phyloP scores from a whole-genome alignment of 768 basidiomycete species.

The Cystofilobasidium bisporidii region DNA sequence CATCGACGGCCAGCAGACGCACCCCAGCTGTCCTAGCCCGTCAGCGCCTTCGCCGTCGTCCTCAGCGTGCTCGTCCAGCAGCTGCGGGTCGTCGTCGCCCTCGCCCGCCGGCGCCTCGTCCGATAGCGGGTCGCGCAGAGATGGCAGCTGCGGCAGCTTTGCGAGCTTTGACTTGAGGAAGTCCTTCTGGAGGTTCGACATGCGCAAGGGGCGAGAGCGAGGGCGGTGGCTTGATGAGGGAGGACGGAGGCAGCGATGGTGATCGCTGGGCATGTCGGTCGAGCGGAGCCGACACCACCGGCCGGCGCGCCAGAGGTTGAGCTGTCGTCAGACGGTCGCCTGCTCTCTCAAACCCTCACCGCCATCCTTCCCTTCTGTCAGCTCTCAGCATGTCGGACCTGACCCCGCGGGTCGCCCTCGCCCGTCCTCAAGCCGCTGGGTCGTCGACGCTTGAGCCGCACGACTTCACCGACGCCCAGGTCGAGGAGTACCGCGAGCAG shows the following conservation, averaged over 20 bases:
- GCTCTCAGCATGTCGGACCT: conserved; percentile 9
- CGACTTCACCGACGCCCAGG: conserved; percentile 82
- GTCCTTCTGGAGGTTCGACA: conserved; percentile 21
- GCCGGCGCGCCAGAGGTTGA: too few species aligned
- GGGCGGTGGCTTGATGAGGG: too few species aligned
- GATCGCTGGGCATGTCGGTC: not conserved
- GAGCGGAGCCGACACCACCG: not conserved
- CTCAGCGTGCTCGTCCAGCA: conserved; percentile 6
- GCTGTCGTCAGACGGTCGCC: too few species aligned
- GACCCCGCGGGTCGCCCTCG: not conserved
- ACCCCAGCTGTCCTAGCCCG: conserved; percentile 4
- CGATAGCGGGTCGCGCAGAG: not conserved
- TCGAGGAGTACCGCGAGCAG: conserved; percentile 89
- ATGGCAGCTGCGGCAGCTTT: conserved; percentile 3
- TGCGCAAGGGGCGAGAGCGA: not conserved
- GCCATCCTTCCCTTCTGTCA: not conserved
- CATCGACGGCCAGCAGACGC: not conserved
- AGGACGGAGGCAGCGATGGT: not conserved
- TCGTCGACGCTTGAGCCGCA: conserved; percentile 31
- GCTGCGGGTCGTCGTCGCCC: not conserved
- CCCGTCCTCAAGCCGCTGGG: not conserved
- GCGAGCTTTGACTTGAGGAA: conserved; percentile 18
- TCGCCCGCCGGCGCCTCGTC: not conserved
- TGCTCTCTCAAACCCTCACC: too few species aligned
- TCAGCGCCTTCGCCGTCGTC: not conserved